Base-by-base conservation (phyloP, 2,329 filamentous ascomycete species). In the Didymella lethalis region DNA sequence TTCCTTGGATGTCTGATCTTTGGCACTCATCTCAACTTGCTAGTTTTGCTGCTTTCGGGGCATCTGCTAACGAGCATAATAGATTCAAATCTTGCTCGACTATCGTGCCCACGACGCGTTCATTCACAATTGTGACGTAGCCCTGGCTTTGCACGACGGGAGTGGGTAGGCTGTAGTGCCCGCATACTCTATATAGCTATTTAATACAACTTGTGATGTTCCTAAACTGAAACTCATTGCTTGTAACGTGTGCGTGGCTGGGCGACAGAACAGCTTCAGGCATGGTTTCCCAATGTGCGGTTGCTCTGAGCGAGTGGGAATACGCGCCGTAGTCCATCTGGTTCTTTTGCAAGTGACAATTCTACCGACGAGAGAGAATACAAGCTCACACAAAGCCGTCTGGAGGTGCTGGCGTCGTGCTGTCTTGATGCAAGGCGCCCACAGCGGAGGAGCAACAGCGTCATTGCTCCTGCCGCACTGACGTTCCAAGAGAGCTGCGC, bases 1-100 rank as follows among this genome's bases (percentile, higher is more conserved):
- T 90, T 90, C 87, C 87, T 90, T 90, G 88, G 88, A 90, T 90
- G 88, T 90, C 87, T 89, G 86, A 89, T 80, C 56, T 45, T 61
- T 29, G 5, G 36, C 18, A 58, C 48, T 25, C 16, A 28, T 26
- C 25, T 52, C 45, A 54, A 38, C 20, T 34, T 54, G 44, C 34
- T 61, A 63, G 38, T n/a, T 54, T 46, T 51, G 53, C 34, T 43
- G 44, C 41, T 20, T 40, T 23, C n/a, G 10, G 34, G 36, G 61
- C 62, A 62, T 34, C 16, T 52, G 63, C 71, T 73, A 50, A 71
- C 64, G 31, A 63, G 46, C 38, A 28, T 43, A 46, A 66, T 34
- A 69, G 67, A 53, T 36, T 23, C n/a, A 14, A 28, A 12, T 12
- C 5, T 5, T 8, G 1, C 16, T 3, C 14, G 7, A 6, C 2